A percentile compares a stretch with the other conserved stretches of the same genome.
Conservation (phyloP, 2,329 filamentous ascomycete genomes). For the Aspergillus eucalypticola region DNA sequence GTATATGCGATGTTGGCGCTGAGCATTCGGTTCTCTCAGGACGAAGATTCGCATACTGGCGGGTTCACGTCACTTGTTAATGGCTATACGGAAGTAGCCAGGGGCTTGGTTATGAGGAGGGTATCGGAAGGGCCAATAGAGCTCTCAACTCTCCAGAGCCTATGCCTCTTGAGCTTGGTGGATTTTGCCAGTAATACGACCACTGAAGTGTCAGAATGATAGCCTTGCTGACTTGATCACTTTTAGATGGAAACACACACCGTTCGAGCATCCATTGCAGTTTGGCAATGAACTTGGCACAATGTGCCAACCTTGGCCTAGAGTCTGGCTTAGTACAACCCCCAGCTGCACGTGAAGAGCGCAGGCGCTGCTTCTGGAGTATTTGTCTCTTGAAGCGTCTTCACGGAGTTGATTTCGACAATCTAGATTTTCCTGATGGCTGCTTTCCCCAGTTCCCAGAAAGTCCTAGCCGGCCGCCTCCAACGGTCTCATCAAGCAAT, state of each 20-base stretch:
- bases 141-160: conserved; percentile 45
- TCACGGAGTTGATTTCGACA: conserved; percentile 45
- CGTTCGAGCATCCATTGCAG: conserved; percentile 48
- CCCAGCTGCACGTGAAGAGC: conserved; percentile 31
- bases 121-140: conserved; percentile 43
- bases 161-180: conserved; percentile 44
- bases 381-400: conserved; percentile 48
- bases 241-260: conserved; percentile 48
- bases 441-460: conserved; percentile 42
- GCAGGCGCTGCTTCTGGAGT: conserved; percentile 45
- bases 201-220: not conserved
- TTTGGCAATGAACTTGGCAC: conserved; percentile 48
- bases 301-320: conserved; percentile 47
- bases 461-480: conserved; percentile 34
- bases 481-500: conserved; percentile 23
- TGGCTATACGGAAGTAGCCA: conserved; percentile 41
- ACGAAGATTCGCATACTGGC: conserved; percentile 24
- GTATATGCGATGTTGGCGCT: conserved; percentile 44
- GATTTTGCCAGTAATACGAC: conserved; percentile 42
- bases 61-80: conserved; percentile 30
- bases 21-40: conserved; percentile 44
- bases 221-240: not conserved
- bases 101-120: conserved; percentile 41
- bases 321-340: conserved; percentile 30
- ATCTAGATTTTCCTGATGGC: conserved; percentile 39